A percentile compares a stretch with the other conserved stretches of the same genome.
phyloP scores from a whole-genome alignment of 768 basidiomycete species.

The Calocera viscosa region DNA sequence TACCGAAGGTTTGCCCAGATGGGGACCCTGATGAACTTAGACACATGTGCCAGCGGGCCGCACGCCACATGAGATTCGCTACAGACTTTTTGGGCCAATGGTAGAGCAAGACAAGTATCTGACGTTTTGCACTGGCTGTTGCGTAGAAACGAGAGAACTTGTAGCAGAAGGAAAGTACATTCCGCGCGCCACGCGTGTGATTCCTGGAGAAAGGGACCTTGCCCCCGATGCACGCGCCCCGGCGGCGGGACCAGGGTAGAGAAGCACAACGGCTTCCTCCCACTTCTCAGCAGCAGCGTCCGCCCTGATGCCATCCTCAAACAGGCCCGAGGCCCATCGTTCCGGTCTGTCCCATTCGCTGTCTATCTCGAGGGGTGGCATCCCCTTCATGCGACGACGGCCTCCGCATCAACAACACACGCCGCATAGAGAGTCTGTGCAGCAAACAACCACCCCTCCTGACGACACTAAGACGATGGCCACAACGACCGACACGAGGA shows the following conservation, averaged over 20 bases:
- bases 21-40: background rate
- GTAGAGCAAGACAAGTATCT: background rate
- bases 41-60: too few species aligned
- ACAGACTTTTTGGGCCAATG: too few species aligned
- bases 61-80: too few species aligned
- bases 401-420: background rate
- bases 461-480: background rate
- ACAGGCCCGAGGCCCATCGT: conserved; percentile 8
- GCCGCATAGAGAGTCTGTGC: background rate
- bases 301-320: conserved; percentile 8
- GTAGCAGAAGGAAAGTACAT: background rate
- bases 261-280: conserved; percentile 3
- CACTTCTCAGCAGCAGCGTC: conserved; percentile 4
- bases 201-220: conserved; percentile 2
- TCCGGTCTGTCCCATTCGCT: conserved; percentile 5
- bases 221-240: conserved; percentile 6
- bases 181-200: conserved; percentile 1
- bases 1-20: background rate
- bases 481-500: conserved; percentile 2
- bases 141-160: background rate
- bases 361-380: background rate
- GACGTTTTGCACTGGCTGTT: background rate
- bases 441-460: background rate
- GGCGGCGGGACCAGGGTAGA: background rate
- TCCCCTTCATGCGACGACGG: conserved; percentile 8